Conservation (phyloP, 345 rosid species). For the Kernera saxatilis region DNA sequence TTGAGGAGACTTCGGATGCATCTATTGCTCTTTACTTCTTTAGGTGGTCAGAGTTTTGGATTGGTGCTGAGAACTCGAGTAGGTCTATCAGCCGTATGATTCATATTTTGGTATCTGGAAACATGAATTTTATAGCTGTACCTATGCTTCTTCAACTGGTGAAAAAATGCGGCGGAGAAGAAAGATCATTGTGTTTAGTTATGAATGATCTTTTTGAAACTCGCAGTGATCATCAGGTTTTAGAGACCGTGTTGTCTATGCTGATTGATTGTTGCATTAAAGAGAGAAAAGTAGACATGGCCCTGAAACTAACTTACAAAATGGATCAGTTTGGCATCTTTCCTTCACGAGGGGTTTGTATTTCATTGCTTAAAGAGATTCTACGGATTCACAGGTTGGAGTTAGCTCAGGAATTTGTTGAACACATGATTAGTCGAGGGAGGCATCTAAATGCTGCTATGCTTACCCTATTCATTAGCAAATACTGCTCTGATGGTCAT, state of each 20-base stretch:
- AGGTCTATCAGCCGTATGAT: constrained; percentile 30
- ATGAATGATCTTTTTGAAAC: constrained; percentile 33
- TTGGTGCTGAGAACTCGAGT: constrained; percentile 26
- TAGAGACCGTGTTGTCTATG: constrained; percentile 35
- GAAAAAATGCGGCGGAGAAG: constrained; percentile 24
- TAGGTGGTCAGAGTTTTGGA: constrained; percentile 36
- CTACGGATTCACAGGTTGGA: constrained; percentile 26
- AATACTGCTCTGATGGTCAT: constrained; percentile 33
- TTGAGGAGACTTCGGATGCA: constrained; percentile 37
- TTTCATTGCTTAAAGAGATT: constrained; percentile 33
- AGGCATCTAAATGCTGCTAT: constrained; percentile 32
- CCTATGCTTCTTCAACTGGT: constrained; percentile 30
- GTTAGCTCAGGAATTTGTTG: constrained; percentile 39
- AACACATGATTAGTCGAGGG: constrained; percentile 36
- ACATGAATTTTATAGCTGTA: constrained; percentile 37
- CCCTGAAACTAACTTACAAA: constrained; percentile 26
- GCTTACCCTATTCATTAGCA: constrained; percentile 35
- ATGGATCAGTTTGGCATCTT: constrained; percentile 31
- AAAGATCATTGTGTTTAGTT: constrained; percentile 21
- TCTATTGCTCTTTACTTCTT: constrained; percentile 41
- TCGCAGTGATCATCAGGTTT: constrained; percentile 28
- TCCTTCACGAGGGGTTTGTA: constrained; percentile 41
- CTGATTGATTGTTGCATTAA: constrained; percentile 38
- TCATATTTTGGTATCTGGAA: constrained; percentile 41
- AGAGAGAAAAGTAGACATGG: constrained; percentile 32